Evolutionary conservation across 768 basidiomycete genomes (phyloP).

Genomic region (Brasilioporus rufonigricans): DNA sequence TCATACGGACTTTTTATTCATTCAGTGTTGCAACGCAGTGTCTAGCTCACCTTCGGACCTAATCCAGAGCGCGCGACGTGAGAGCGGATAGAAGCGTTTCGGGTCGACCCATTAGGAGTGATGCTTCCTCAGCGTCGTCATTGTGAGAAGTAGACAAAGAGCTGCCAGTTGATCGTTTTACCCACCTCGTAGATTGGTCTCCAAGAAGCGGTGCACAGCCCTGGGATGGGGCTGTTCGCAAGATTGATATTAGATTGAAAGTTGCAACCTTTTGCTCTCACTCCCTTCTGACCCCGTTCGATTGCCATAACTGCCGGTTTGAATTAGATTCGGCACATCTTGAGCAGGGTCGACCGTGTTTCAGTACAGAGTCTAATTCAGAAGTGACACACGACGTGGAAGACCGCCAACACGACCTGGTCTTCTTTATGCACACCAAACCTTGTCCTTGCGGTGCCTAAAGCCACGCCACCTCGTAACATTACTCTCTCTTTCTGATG

Average conservation of each 20-base stretch:
- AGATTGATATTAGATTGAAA: constrained; percentile 16
- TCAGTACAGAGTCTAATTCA: constrained; percentile 2
- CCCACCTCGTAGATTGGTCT: constrained; percentile 1
- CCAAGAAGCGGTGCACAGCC: constrained; percentile 18
- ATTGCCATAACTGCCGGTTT: constrained; percentile 6
- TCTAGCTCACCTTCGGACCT: neutral
- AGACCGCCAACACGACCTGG: constrained; percentile 6
- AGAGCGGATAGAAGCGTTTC: constrained; percentile 9
- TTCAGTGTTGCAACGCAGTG: neutral
- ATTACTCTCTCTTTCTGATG: constrained; percentile 16
- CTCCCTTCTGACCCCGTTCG: constrained; percentile 10
- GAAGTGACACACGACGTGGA: constrained; percentile 2
- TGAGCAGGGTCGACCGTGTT: constrained; percentile 10
- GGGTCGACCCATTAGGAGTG: constrained; percentile 7
- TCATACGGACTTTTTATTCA: constrained; percentile 12
- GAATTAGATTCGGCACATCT: constrained; percentile 10
- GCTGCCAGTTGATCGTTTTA: neutral
- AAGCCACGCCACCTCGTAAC: constrained; percentile 22
- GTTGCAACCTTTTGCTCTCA: constrained; percentile 1
- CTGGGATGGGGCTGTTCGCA: constrained; percentile 2
- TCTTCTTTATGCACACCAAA: constrained; percentile 13
- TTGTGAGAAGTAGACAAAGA: constrained; percentile 2
- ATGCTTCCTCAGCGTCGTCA: neutral
- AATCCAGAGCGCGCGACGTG: constrained; percentile 3
- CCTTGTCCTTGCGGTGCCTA: constrained; percentile 33